Conservation (phyloP, 2,329 filamentous ascomycete genomes). For the Coniochaeta sp. region DNA sequence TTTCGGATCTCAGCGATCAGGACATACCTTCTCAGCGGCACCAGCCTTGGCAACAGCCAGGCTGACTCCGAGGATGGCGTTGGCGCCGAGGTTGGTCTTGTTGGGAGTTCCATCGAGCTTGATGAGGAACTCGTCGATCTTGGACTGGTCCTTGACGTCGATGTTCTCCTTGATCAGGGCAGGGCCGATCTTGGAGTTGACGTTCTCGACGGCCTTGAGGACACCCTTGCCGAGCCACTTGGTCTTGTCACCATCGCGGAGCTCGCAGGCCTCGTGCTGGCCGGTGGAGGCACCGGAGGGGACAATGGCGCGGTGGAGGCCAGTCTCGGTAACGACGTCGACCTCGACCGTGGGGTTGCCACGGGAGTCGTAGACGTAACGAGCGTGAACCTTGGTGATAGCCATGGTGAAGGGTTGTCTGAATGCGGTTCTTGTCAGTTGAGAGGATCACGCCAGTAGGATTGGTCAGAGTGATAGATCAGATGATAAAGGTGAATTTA, state of each 20-base stretch:
- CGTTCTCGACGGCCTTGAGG: slow-evolving; percentile 76
- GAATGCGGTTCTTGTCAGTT: not conserved
- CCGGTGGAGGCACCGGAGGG: slow-evolving; percentile 94
- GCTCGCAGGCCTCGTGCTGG: slow-evolving; percentile 85
- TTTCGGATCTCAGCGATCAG: not conserved
- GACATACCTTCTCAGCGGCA: slow-evolving; percentile 72
- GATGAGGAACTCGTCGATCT: slow-evolving; percentile 78
- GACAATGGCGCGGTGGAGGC: slow-evolving; percentile 94
- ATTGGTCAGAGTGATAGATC: too few species aligned
- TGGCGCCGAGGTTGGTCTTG: slow-evolving; percentile 84
- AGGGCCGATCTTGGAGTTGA: slow-evolving; percentile 75
- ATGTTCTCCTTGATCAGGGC: slow-evolving; percentile 75
- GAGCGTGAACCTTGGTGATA: slow-evolving; percentile 83
- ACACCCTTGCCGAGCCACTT: slow-evolving; percentile 88
- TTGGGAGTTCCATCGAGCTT: slow-evolving; percentile 77
- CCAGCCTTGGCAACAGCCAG: slow-evolving; percentile 83
- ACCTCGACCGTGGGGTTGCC: slow-evolving; percentile 98
- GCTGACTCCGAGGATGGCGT: slow-evolving; percentile 80
- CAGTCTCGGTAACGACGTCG: slow-evolving; percentile 91
- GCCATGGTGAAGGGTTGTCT: slow-evolving; percentile 61
- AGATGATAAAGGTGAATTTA: too few species aligned
- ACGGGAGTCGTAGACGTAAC: slow-evolving; percentile 97
- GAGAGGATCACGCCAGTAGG: not conserved
- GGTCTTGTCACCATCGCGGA: slow-evolving; percentile 82
- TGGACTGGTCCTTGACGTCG: slow-evolving; percentile 81